phyloP scores from a whole-genome alignment of 257 asterid genomes.

The Paraleonurus japonicus region DNA sequence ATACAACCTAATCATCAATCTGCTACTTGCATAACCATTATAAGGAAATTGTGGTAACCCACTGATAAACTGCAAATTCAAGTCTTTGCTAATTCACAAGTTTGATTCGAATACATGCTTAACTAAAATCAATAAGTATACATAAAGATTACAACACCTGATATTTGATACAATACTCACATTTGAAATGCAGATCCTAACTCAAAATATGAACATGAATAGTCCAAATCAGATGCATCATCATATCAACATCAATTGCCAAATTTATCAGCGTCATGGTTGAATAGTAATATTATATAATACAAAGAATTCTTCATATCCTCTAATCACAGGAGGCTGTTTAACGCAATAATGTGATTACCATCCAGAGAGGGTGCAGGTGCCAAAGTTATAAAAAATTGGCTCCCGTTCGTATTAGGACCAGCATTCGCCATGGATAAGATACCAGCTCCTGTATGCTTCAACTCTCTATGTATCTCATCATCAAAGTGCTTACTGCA shows the following conservation, averaged over 20 bases:
- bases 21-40: background rate
- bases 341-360: constrained; percentile 28
- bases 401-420: constrained; percentile 97
- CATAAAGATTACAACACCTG: background rate
- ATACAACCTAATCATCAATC: background rate
- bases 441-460: constrained; percentile 99
- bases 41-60: background rate
- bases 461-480: constrained; percentile 74
- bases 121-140: background rate
- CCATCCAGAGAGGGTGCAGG: constrained; percentile 97
- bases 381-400: constrained; percentile 91
- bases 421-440: constrained; percentile 99
- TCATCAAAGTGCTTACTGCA: constrained; percentile 91
- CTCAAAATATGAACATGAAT: constrained; percentile 3
- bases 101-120: background rate
- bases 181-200: constrained; percentile 2
- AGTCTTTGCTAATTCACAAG: background rate
- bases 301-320: background rate
- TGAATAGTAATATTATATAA: background rate
- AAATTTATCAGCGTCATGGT: background rate
- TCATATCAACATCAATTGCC: background rate
- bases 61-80: constrained; percentile 1
- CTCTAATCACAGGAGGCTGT: background rate
- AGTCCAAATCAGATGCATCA: constrained; percentile 17
- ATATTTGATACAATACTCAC: background rate